Conservation (phyloP, 2,329 filamentous ascomycete species). For the Aspergillus glaucus region DNA sequence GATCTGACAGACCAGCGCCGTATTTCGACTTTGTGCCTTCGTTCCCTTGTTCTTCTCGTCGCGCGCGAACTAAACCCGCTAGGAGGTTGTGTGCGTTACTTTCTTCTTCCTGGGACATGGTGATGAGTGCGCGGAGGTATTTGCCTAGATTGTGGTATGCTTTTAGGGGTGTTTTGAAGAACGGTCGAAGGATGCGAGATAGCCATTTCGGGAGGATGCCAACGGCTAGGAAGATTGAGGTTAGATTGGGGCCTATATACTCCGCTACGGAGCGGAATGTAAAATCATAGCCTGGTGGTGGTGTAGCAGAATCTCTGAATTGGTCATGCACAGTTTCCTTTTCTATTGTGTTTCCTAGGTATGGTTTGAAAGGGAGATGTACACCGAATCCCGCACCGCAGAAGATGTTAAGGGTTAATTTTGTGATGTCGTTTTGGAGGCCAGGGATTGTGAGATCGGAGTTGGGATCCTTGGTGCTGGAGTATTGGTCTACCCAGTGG, state of each 20-base stretch:
- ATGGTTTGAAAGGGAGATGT: constrained; percentile 10
- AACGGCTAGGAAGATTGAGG: constrained; percentile 12
- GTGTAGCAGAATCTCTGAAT: constrained; percentile 14
- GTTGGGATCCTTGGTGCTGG: background rate
- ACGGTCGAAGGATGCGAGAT: constrained; percentile 13
- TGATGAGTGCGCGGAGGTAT: constrained; percentile 12
- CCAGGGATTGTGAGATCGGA: constrained; percentile 6
- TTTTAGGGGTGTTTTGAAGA: constrained; percentile 27
- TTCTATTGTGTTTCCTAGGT: constrained; percentile 9
- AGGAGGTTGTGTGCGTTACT: constrained; percentile 8
- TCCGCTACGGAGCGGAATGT: constrained; percentile 21
- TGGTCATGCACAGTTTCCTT: constrained; percentile 11
- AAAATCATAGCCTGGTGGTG: constrained; percentile 12
- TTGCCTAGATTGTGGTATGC: constrained; percentile 17
- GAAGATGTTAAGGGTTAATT: constrained; percentile 33
- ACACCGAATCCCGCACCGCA: constrained; percentile 33
- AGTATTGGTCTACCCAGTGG: constrained; percentile 12
- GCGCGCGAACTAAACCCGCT: constrained; percentile 8
- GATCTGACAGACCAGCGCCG: constrained; percentile 8
- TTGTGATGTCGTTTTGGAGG: constrained; percentile 27
- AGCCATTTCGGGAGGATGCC: constrained; percentile 14
- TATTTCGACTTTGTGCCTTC: background rate
- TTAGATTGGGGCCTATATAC: constrained; percentile 14
- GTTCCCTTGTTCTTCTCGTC: background rate
- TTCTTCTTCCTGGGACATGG: constrained; percentile 20